Percentiles rank a stretch among this genome's conserved stretches.
These are phyloP conservation scores for Citrus mangshanensis DNA, from an alignment of 345 rosid genomes.

Conservation along the genomic window DNA sequence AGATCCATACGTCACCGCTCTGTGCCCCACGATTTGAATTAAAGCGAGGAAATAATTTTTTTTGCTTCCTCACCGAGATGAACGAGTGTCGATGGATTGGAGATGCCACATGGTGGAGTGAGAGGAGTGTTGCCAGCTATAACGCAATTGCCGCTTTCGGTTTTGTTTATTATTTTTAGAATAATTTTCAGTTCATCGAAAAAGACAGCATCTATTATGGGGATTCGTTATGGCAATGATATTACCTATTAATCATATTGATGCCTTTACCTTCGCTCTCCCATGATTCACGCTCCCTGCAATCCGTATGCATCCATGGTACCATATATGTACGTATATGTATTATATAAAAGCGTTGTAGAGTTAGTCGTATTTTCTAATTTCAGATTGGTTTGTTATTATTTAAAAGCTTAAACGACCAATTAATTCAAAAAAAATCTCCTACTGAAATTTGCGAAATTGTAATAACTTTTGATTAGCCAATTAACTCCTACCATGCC, in stretches of 20 bases:
- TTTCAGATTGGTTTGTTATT: too few species aligned
- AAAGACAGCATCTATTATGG: constrained; percentile 27
- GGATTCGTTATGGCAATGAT: constrained; percentile 16
- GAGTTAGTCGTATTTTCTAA: too few species aligned
- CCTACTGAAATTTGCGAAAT: too few species aligned
- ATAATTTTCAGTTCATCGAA: constrained; percentile 19
- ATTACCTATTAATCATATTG: neutral
- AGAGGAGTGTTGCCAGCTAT: constrained; percentile 36
- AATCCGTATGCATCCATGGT: constrained; percentile 33
- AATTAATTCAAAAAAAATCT: too few species aligned
- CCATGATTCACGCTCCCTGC: constrained; percentile 31
- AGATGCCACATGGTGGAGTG: constrained; percentile 11
- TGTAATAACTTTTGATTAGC: too few species aligned
- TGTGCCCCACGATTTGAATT: neutral
- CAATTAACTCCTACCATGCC: too few species aligned
- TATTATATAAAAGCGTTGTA: too few species aligned
- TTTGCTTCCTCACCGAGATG: constrained; percentile 24
- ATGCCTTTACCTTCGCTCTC: neutral
- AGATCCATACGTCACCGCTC: neutral
- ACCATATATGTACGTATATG: neutral
- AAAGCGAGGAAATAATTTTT: neutral
- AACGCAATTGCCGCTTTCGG: constrained; percentile 22
- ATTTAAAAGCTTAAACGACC: too few species aligned
- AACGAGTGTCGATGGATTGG: neutral
- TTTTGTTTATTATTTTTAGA: neutral